Evolutionary conservation across 139 green algal species (phyloP).

Genomic region (Picochlorum sp.): DNA sequence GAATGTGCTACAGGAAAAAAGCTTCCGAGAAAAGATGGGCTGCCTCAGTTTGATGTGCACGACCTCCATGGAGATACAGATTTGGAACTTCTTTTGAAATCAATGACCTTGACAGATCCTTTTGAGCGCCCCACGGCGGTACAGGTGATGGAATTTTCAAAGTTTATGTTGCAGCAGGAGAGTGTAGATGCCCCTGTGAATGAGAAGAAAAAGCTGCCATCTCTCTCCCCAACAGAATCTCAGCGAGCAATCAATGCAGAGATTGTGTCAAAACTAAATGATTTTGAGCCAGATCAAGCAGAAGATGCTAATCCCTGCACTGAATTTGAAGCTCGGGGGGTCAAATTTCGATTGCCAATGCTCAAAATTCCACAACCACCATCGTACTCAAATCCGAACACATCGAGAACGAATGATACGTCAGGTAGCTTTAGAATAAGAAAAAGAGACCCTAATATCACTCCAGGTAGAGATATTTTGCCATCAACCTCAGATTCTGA

Average conservation of each 20-base stretch:
- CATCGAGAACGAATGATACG: background rate
- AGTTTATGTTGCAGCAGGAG: background rate
- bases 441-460: background rate
- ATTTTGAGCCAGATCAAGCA: no score
- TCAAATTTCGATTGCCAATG: background rate
- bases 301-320: no score
- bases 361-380: background rate
- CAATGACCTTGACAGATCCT: background rate
- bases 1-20: constrained; percentile 42
- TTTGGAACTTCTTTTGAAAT: background rate
- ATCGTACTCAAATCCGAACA: background rate
- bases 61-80: background rate
- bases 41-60: background rate
- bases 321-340: background rate
- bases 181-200: background rate
- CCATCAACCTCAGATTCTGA: constrained; percentile 19
- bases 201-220: background rate
- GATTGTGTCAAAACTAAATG: background rate
- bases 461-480: constrained; percentile 2
- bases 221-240: background rate
- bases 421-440: constrained; percentile 4
- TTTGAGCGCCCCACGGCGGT: background rate
- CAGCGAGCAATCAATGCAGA: background rate
- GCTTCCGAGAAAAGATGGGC: constrained; percentile 14
- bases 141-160: background rate